Conservation (phyloP, 495 filamentous ascomycete genomes). For the Penicillium bovifimosum region DNA sequence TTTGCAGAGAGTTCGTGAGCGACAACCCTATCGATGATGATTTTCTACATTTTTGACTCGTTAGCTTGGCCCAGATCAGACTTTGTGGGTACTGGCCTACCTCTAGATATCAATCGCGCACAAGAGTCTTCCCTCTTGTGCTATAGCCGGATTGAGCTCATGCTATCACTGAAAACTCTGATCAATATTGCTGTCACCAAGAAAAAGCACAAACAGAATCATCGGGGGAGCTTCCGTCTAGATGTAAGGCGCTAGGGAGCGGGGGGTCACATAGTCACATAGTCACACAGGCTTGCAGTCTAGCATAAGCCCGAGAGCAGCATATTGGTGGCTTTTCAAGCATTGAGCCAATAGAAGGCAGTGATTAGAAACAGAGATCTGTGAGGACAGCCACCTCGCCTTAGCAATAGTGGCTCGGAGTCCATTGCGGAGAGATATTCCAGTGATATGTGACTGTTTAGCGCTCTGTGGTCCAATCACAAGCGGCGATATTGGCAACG, state of each 20-base stretch:
- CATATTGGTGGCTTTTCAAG: not conserved
- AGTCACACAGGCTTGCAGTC: slow-evolving; percentile 7
- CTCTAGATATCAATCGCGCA: not conserved
- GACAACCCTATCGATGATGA: not conserved
- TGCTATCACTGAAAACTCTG: slow-evolving; percentile 1
- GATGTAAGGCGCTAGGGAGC: slow-evolving; percentile 16
- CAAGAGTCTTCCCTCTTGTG: not conserved
- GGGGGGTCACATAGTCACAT: slow-evolving; percentile 3
- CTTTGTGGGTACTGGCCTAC: not conserved
- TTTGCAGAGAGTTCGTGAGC: not conserved
- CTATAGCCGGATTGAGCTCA: slow-evolving; percentile 12
- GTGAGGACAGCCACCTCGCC: slow-evolving; percentile 6
- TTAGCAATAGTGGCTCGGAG: not conserved
- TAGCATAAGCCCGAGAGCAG: slow-evolving; percentile 7
- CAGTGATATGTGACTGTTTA: slow-evolving; percentile 22
- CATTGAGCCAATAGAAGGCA: slow-evolving; percentile 12
- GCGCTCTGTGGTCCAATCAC: slow-evolving; percentile 23
- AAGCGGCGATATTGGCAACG: not conserved
- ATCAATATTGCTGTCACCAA: not conserved
- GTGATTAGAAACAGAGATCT: not conserved
- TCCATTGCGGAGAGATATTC: slow-evolving; percentile 3
- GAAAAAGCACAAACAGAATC: not conserved
- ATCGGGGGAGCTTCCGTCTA: slow-evolving; percentile 10
- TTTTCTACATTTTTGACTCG: not conserved
- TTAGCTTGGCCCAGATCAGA: not conserved